Evolutionary conservation across 2,329 filamentous ascomycete species (phyloP), one percentile per base, ranked within the genome.

Genomic region (Sphaceloma murrayae): DNA sequence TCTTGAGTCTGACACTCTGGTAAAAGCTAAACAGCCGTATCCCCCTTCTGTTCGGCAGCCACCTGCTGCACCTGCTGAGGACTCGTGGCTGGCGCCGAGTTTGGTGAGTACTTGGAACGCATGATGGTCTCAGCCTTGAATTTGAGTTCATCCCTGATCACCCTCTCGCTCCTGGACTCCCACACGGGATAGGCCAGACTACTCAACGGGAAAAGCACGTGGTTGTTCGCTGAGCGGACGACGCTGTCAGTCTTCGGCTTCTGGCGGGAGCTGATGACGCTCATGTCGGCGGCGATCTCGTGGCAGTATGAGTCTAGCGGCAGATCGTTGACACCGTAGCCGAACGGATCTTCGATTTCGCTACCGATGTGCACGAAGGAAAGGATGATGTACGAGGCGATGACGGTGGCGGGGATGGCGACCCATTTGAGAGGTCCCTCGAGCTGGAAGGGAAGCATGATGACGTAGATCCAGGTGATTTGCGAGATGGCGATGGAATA

Each of bases 261-360:
- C 1, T 72, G 70, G 8, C 64, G 67, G 45, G 76, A 72, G 16
- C 80, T 78, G 52, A 89, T 77, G 47, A 82, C 76, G 56, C 89
- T 82, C 53, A 91, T 69, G 54, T 93, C 85, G 22, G 72, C 62
- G 16, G 80, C 75, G 31, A 91, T 71, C 56, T 87, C 81, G 27
- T 79, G 72, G 64, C 85, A 91, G 68, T 79, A 93, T 10, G 71
- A 66, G 57, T 89, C 85, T 2, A 88, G 70, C 0, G 82, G 81
- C 31, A 88, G 65, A 61, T 91, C 85, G 57, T 91, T 91, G 53
- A 88, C 84, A 51, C 91, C 85, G 51, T 78, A 71, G 46, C 85
- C 85, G 60, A 91, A 91, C 4, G 85, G 85, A 56, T 91, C 86
- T 62, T 91, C 85, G 51, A 91, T 82, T 62, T 91, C 84, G 50